phyloP scores from a whole-genome alignment of 257 asterid genomes.

The Ballota nigra region DNA sequence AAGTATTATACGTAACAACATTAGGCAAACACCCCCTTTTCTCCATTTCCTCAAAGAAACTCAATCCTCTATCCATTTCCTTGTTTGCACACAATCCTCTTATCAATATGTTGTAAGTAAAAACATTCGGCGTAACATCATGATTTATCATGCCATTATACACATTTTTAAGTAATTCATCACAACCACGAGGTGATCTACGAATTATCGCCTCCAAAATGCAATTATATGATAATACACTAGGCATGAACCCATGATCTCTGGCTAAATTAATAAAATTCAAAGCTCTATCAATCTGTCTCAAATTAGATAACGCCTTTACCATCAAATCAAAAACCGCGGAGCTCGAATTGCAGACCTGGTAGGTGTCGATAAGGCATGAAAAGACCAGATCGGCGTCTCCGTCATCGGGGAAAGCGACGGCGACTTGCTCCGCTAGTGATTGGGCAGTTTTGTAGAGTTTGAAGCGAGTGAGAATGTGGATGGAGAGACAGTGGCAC shows the following conservation, averaged over 20 bases:
- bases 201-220: constrained; percentile 63
- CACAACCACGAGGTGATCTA: constrained; percentile 32
- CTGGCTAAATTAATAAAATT: constrained; percentile 48
- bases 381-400: constrained; percentile 46
- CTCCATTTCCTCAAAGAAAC: constrained; percentile 57
- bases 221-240: constrained; percentile 71
- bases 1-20: constrained; percentile 73
- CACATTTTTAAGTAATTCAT: constrained; percentile 44
- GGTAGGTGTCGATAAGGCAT: constrained; percentile 61
- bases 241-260: constrained; percentile 70
- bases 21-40: constrained; percentile 61
- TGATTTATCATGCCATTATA: constrained; percentile 49
- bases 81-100: constrained; percentile 61
- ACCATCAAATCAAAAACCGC: constrained; percentile 77
- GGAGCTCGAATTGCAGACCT: constrained; percentile 69
- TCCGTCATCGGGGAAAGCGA: constrained; percentile 29
- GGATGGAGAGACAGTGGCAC: constrained; percentile 59
- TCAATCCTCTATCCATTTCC: constrained; percentile 50
- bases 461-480: constrained; percentile 80
- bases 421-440: constrained; percentile 54
- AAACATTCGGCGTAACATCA: constrained; percentile 72
- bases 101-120: constrained; percentile 72
- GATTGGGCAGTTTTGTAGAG: constrained; percentile 67
- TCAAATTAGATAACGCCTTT: constrained; percentile 57
- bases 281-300: constrained; percentile 63